These are phyloP conservation scores for Lathyrus oleraceus DNA, from an alignment of 306 rosid genomes.

Conservation along the genomic window DNA sequence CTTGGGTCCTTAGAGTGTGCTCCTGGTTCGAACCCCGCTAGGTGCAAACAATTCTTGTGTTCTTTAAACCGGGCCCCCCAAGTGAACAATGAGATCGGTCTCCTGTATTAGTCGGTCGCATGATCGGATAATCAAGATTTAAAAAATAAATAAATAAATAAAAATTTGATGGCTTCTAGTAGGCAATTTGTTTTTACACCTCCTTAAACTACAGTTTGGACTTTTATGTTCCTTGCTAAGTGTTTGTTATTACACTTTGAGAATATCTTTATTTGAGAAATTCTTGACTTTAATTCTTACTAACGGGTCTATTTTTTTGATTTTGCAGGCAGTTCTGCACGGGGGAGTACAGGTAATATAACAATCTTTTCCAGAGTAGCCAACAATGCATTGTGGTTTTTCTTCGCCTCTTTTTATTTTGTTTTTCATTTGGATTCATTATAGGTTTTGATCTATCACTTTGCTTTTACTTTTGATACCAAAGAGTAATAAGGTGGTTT, in stretches of 20 bases:
- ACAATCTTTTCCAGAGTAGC: constrained; percentile 25
- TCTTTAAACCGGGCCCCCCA: too few relatives aligned
- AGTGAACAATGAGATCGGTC: too few relatives aligned
- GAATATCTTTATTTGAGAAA: not conserved
- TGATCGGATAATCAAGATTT: too few relatives aligned
- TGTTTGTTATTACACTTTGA: constrained; percentile 7
- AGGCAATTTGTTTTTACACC: constrained; percentile 4
- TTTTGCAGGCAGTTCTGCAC: constrained; percentile 92
- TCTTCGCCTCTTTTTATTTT: not conserved
- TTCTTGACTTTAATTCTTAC: not conserved
- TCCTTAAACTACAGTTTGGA: constrained; percentile 20
- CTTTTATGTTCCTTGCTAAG: not conserved
- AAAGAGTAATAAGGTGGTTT: not conserved
- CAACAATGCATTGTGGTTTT: not conserved
- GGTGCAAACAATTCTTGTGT: too few relatives aligned
- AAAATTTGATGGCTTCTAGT: not conserved
- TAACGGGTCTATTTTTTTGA: constrained; percentile 21
- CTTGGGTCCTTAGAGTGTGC: too few relatives aligned
- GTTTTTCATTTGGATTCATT: not conserved
- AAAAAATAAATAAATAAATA: too few relatives aligned
- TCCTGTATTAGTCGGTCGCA: too few relatives aligned
- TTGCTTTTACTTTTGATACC: not conserved
- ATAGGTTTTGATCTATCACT: constrained; percentile 17
- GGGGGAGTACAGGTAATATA: constrained; percentile 80
- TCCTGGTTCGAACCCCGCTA: too few relatives aligned